Conservation (phyloP, 208 protist species). For the Herpetomonas tarakana region DNA sequence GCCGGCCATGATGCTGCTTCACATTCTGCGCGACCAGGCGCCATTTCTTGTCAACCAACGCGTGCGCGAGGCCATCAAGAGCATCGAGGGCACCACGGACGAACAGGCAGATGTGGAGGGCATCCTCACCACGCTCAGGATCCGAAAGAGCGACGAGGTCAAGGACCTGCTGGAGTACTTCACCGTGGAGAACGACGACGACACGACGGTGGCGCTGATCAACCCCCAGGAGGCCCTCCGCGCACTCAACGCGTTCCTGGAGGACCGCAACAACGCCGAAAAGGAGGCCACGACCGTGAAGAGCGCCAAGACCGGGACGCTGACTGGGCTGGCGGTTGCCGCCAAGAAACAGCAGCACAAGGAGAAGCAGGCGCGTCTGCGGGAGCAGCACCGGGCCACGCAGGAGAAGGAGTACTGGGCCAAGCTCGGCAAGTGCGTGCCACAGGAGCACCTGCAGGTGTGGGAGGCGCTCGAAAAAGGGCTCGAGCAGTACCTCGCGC, state of each 20-base stretch:
- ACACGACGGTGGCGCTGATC: conserved; percentile 57
- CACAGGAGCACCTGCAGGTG: conserved; percentile 72
- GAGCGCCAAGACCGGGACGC: conserved; percentile 8
- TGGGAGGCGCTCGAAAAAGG: conserved; percentile 89
- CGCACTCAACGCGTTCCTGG: conserved; percentile 81
- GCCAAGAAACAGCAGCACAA: conserved; percentile 20
- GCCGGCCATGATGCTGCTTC: conserved; percentile 75
- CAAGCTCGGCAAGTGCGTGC: conserved; percentile 72
- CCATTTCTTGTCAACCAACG: conserved; percentile 87
- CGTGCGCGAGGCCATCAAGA: conserved; percentile 59
- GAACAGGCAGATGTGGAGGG: conserved; percentile 87
- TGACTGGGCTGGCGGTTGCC: conserved; percentile 7
- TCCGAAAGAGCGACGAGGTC: conserved; percentile 85
- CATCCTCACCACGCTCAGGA: conserved; percentile 91
- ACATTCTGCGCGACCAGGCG: conserved; percentile 82
- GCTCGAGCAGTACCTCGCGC: conserved; percentile 85
- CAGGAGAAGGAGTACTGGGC: conserved; percentile 88
- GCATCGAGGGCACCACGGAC: conserved; percentile 67
- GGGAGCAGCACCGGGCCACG: conserved; percentile 25
- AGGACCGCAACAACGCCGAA: conserved; percentile 37
- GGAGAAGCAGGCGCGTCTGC: conserved; percentile 33
- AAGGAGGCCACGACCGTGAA: conserved; percentile 6
- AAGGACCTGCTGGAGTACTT: conserved; percentile 91
- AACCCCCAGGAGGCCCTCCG: conserved; percentile 82
- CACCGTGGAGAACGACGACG: conserved; percentile 56